Evolutionary conservation across 2,329 filamentous ascomycete genomes (phyloP).

Genomic region (Colletotrichum camelliae): DNA sequence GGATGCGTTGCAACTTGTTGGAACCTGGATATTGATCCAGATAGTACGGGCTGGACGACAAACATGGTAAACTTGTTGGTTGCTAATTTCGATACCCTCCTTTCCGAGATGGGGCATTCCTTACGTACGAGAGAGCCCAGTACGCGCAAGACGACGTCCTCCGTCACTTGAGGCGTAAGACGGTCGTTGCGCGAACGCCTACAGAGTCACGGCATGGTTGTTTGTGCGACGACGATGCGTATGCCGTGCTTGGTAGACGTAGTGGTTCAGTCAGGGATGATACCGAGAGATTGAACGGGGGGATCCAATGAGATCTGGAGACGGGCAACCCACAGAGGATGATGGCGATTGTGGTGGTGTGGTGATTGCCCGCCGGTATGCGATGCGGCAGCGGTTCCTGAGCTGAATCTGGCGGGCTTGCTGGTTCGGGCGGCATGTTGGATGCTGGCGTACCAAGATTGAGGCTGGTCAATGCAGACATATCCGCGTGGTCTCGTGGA

Average conservation of each 20-base stretch:
- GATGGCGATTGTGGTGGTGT: constrained; percentile 1
- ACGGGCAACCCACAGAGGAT: background rate
- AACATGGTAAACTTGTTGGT: background rate
- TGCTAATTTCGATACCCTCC: background rate
- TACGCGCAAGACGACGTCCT: background rate
- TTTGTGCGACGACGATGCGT: background rate
- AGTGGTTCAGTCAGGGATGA: constrained; percentile 1
- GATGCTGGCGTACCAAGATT: background rate
- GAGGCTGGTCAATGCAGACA: background rate
- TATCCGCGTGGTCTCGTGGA: background rate
- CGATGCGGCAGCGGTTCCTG: background rate
- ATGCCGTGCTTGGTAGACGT: background rate
- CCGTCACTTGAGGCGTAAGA: background rate
- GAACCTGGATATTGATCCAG: background rate
- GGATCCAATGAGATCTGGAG: constrained; percentile 3
- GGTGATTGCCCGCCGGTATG: background rate
- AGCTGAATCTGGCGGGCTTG: background rate
- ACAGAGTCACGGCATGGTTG: background rate
- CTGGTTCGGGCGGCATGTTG: background rate
- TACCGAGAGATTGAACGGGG: background rate
- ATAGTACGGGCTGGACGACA: background rate
- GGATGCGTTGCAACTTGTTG: background rate
- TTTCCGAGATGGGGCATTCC: background rate
- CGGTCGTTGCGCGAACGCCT: background rate
- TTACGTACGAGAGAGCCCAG: background rate